Evolutionary conservation across 176 grass and related monocot species (phyloP).

Genomic region (Aegilops tauschii): DNA sequence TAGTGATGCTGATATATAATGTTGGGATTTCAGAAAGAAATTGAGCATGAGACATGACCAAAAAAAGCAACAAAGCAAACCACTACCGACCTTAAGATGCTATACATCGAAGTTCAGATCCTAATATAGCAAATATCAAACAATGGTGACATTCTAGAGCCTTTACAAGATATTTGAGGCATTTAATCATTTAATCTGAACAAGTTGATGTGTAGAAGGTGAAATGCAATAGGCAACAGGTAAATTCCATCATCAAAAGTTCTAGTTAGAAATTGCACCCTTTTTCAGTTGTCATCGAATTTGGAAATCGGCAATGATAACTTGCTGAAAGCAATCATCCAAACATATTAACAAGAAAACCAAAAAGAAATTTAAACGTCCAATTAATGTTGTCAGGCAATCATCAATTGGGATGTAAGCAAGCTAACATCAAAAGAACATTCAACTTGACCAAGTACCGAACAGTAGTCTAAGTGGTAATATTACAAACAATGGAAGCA

Average conservation of each 20-base stretch:
- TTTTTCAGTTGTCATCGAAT: background rate
- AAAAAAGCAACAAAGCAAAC: background rate
- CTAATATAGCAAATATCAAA: constrained; percentile 4
- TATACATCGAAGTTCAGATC: background rate
- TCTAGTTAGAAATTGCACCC: background rate
- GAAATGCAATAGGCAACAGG: background rate
- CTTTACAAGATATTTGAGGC: background rate
- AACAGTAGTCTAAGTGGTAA: background rate
- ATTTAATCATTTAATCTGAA: background rate
- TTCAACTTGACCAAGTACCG: constrained; percentile 3
- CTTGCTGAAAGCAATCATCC: background rate
- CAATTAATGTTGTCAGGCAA: background rate
- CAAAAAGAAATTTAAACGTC: background rate
- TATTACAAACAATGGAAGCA: background rate
- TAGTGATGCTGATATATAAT: background rate
- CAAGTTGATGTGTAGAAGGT: background rate
- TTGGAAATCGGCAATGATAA: background rate
- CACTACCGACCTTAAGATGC: background rate
- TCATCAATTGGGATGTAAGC: background rate
- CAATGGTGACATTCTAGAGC: background rate
- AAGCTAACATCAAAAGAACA: background rate
- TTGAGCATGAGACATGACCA: background rate
- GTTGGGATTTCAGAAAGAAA: background rate
- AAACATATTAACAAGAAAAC: constrained; percentile 2
- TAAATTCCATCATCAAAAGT: constrained; percentile 3